These are phyloP conservation scores for Plasmodium relictum DNA, from an alignment of 169 alveolate genomes.

Conservation along the genomic window DNA sequence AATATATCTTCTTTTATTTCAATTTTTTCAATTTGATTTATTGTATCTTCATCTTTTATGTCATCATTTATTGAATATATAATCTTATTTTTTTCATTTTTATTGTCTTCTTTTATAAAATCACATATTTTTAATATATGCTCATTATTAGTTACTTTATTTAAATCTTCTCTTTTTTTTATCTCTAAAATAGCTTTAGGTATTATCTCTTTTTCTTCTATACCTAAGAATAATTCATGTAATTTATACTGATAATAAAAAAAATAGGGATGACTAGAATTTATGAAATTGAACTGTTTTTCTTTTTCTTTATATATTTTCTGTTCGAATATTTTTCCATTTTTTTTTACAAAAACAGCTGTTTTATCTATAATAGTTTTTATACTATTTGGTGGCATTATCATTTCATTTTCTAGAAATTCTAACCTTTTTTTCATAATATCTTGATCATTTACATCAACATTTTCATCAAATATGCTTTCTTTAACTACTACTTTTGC, in stretches of 20 bases:
- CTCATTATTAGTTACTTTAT: slow-evolving; percentile 71
- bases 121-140: slow-evolving; percentile 79
- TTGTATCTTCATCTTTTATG: slow-evolving; percentile 15
- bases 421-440: slow-evolving; percentile 32
- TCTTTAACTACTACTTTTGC: slow-evolving; percentile 35
- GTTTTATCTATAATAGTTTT: slow-evolving; percentile 92
- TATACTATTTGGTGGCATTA: slow-evolving; percentile 91
- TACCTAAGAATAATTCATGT: slow-evolving; percentile 81
- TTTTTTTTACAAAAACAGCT: slow-evolving; percentile 93
- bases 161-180: slow-evolving; percentile 78
- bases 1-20: slow-evolving; percentile 75
- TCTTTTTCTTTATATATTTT: slow-evolving; percentile 87
- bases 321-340: slow-evolving; percentile 92
- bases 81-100: slow-evolving; percentile 78
- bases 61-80: slow-evolving; percentile 63
- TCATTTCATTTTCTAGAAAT: slow-evolving; percentile 80
- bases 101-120: slow-evolving; percentile 75
- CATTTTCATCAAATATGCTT: slow-evolving; percentile 68
- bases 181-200: slow-evolving; percentile 83
- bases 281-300: slow-evolving; percentile 87
- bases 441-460: slow-evolving; percentile 43
- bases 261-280: slow-evolving; percentile 89
- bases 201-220: slow-evolving; percentile 36
- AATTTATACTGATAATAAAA: slow-evolving; percentile 89
- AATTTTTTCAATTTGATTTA: slow-evolving; percentile 25